phyloP scores from a whole-genome alignment of 2,329 filamentous ascomycete species.

The Aspergillus novoparasiticus region DNA sequence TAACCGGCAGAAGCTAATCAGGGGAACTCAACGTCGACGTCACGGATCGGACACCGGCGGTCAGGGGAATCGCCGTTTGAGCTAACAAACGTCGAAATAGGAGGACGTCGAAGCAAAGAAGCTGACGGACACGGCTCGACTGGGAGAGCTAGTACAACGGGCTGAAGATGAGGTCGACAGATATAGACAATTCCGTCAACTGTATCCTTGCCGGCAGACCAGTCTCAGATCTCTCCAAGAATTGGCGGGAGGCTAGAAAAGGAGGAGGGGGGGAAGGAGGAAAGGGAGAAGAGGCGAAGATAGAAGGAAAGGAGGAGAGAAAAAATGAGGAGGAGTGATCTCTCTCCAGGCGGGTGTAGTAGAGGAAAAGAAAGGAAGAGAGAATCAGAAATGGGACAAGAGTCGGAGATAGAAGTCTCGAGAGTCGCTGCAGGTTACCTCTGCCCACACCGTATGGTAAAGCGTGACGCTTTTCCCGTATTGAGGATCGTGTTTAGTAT shows the following conservation, averaged over 20 bases:
- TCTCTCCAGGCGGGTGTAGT: slow-evolving; percentile 47
- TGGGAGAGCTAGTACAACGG: slow-evolving; percentile 37
- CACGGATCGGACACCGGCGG: slow-evolving; percentile 36
- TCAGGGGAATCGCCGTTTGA: slow-evolving; percentile 38
- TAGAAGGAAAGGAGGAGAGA: slow-evolving; percentile 35
- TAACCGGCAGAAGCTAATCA: slow-evolving; percentile 44
- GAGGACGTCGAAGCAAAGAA: slow-evolving; percentile 36
- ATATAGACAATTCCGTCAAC: slow-evolving; percentile 27
- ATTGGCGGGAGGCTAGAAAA: slow-evolving; percentile 34
- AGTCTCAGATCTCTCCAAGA: slow-evolving; percentile 44
- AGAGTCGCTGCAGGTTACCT: slow-evolving; percentile 26
- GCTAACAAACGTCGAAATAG: slow-evolving; percentile 43
- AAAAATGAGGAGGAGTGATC: slow-evolving; percentile 40
- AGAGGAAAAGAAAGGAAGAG: slow-evolving; percentile 37
- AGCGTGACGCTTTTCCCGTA: slow-evolving; percentile 22
- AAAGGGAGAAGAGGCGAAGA: slow-evolving; percentile 37
- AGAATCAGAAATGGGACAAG: slow-evolving; percentile 29
- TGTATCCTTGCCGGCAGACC: slow-evolving; percentile 35
- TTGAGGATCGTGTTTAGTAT: slow-evolving; percentile 8
- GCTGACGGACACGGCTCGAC: slow-evolving; percentile 43
- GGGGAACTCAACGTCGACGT: slow-evolving; percentile 35
- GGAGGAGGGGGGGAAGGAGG: slow-evolving; percentile 29
- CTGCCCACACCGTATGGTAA: slow-evolving; percentile 26
- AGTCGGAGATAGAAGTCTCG: slow-evolving; percentile 30
- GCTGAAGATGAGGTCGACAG: slow-evolving; percentile 31